Percentiles rank a stretch among this genome's conserved stretches.
Conservation (phyloP, 1,284 basidiomycete genomes). For the Cryptococcus sp. region DNA sequence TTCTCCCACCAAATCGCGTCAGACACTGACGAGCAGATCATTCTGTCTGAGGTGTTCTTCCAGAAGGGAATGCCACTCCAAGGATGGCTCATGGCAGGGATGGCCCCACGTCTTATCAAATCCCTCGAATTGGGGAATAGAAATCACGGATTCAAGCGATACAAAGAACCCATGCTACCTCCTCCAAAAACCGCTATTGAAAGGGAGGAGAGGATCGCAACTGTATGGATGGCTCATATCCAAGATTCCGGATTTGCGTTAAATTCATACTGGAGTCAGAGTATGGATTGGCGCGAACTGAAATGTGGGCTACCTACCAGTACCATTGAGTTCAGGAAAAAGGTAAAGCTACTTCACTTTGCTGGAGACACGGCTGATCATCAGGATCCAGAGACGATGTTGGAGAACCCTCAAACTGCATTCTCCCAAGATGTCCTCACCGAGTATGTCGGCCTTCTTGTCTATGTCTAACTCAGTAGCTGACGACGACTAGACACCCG, state of each 20-base stretch:
- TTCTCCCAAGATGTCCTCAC: conserved; percentile 22
- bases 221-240: conserved; percentile 36
- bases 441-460: conserved; percentile 21
- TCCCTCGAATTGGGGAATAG: conserved; percentile 32
- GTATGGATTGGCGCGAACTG: conserved; percentile 24
- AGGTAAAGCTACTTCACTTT: conserved; percentile 7
- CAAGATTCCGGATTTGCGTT: conserved; percentile 28
- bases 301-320: conserved; percentile 26
- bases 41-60: conserved; percentile 32
- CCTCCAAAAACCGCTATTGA: conserved; percentile 19
- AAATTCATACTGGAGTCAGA: conserved; percentile 29
- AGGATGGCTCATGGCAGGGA: conserved; percentile 30
- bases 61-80: conserved; percentile 32
- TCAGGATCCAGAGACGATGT: conserved; percentile 11
- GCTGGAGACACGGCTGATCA: neutral
- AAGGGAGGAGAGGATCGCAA: conserved; percentile 36
- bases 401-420: conserved; percentile 32
- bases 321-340: conserved; percentile 18
- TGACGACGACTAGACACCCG: conserved; percentile 26
- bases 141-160: conserved; percentile 13
- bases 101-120: conserved; percentile 29
- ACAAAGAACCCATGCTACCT: conserved; percentile 29
- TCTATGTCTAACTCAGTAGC: no score
- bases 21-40: conserved; percentile 13
- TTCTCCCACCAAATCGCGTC: neutral